Base-by-base conservation (phyloP, 768 basidiomycete species). In the Psilocybe cyanescens region DNA sequence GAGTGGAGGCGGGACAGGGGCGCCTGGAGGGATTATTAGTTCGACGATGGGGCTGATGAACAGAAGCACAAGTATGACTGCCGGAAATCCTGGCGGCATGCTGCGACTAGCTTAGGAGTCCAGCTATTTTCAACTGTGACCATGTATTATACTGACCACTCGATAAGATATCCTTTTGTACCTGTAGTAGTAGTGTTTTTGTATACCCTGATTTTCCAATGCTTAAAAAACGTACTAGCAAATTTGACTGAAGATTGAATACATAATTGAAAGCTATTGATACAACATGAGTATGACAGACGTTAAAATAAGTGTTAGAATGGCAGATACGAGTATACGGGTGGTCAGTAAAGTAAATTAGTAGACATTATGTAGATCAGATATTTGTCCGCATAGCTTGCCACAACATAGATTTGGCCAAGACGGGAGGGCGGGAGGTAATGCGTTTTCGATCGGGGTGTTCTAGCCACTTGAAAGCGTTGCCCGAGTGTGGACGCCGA, bases 1-100 rank as follows among this genome's bases (percentile, higher is more conserved):
- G 17, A 80, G 72, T 60, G 77, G 75, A 4, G 73, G 75, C 41
- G 76, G 76, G 8, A 74, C 74, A 41, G 72, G 72, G 31, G 68
- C 69, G 11, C 61, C 72, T 55, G 69, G 71, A 17, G 73, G 73
- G 14, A 70, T 76, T 49, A 66, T 70, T n/a, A 44, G 14, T 16
- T 8, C 41, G 29, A 69, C 73, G 8, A 67, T 77, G 62, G 73
- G 72, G 11, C 62, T 77, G 30, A 72, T 68, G n/a, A 75, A 65
- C 55, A 73, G 77, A 54, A 70, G 69, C 35, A 67, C 68, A 16
- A 78, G 74, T 65, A 57, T 76, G 47, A 70, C 64, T 41, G 62
- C 70, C 14, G 66, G 64, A 19, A 67, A 60, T 52, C 50, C 57
- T 50, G 63, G 61, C n/a, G 68, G 41, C 14, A 44, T 44, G n/a